phyloP scores from a whole-genome alignment of 2,329 filamentous ascomycete genomes.

The Alternaria burnsii region DNA sequence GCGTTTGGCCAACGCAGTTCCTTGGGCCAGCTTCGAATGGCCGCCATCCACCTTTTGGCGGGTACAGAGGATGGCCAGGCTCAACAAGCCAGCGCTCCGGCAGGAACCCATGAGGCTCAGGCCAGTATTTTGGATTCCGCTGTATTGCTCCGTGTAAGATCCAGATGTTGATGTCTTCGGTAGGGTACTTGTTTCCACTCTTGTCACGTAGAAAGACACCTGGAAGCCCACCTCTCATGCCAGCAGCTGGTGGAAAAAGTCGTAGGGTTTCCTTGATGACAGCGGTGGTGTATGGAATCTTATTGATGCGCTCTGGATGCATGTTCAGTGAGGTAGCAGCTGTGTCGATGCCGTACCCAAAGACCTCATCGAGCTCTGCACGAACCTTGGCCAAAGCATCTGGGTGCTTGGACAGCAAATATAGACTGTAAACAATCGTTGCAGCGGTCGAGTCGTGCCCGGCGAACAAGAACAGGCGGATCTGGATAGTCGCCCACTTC shows the following conservation, averaged over 20 bases:
- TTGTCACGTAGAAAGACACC: constrained; percentile 24
- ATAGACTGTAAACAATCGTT: constrained; percentile 43
- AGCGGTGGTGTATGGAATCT: constrained; percentile 41
- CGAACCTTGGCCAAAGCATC: constrained; percentile 30
- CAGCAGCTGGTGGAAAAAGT: constrained; percentile 46
- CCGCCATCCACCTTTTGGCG: constrained; percentile 35
- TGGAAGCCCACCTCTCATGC: constrained; percentile 26
- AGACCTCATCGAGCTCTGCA: constrained; percentile 42
- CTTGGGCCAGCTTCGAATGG: constrained; percentile 52
- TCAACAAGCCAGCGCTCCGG: constrained; percentile 36
- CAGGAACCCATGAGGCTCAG: constrained; percentile 29
- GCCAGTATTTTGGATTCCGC: constrained; percentile 28
- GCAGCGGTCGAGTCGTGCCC: constrained; percentile 48
- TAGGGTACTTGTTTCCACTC: constrained; percentile 35
- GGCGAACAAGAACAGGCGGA: constrained; percentile 36
- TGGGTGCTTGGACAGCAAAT: constrained; percentile 41
- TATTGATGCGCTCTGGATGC: constrained; percentile 40
- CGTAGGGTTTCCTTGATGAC: constrained; percentile 50
- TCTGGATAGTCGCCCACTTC: constrained; percentile 9
- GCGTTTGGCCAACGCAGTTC: constrained; percentile 34
- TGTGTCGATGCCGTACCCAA: constrained; percentile 30
- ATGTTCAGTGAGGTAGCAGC: constrained; percentile 23
- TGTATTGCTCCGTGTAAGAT: constrained; percentile 27
- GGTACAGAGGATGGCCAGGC: constrained; percentile 18
- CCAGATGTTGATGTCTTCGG: constrained; percentile 25